Evolutionary conservation across 352 stramenopile species (phyloP).

Genomic region (Phytophthora tubulina): DNA sequence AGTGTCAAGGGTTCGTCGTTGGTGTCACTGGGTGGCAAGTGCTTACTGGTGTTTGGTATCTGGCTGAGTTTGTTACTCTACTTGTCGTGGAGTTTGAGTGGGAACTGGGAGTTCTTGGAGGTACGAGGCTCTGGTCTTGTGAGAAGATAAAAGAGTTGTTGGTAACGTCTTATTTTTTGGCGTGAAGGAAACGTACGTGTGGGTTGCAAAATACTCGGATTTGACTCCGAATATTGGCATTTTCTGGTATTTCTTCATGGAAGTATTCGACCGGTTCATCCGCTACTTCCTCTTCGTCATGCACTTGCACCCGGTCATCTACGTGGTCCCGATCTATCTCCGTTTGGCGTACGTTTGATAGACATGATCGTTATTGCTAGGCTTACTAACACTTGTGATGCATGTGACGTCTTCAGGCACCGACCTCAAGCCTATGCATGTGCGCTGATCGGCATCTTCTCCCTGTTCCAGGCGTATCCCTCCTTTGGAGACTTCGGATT

Average conservation of each 20-base stretch:
- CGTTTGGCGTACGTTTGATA: slow-evolving; percentile 65
- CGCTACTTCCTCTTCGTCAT: slow-evolving; percentile 87
- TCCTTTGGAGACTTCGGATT: slow-evolving; percentile 85
- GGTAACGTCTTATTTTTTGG: slow-evolving; percentile 11
- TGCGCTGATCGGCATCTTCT: slow-evolving; percentile 75
- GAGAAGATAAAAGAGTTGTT: not conserved
- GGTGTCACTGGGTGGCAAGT: slow-evolving; percentile 26
- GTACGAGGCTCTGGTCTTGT: slow-evolving; percentile 27
- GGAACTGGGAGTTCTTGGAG: slow-evolving; percentile 71
- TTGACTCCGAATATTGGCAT: slow-evolving; percentile 87
- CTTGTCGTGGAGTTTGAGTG: slow-evolving; percentile 64
- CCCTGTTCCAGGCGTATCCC: slow-evolving; percentile 85
- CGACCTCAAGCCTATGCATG: slow-evolving; percentile 78
- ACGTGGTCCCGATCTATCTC: slow-evolving; percentile 81
- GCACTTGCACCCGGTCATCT: slow-evolving; percentile 84
- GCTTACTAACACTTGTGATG: slow-evolving; percentile 3
- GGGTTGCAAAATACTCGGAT: slow-evolving; percentile 82
- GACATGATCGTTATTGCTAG: not conserved
- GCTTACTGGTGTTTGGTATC: slow-evolving; percentile 26
- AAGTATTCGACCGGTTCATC: slow-evolving; percentile 89
- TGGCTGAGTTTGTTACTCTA: slow-evolving; percentile 56
- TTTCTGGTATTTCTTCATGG: slow-evolving; percentile 93
- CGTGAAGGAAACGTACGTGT: slow-evolving; percentile 79
- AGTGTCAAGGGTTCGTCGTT: slow-evolving; percentile 30
- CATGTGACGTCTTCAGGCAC: slow-evolving; percentile 44